Conservation (phyloP, 352 stramenopile species). For the Pythium grandisporangium region DNA sequence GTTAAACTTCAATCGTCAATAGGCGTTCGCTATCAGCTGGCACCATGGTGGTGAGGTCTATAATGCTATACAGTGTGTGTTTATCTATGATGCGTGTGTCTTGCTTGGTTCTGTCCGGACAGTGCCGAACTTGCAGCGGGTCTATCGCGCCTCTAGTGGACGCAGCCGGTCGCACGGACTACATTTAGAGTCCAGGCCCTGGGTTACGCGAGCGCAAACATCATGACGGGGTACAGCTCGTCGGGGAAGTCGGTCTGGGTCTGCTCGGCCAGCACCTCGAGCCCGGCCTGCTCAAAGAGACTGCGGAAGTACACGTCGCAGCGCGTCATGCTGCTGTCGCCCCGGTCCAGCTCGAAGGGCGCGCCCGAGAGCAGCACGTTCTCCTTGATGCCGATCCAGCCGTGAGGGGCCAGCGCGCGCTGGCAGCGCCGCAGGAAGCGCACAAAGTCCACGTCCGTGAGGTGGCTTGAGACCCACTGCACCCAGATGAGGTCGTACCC, state of each 20-base stretch:
- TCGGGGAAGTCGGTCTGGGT: constrained; percentile 90
- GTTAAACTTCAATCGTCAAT: too few relatives aligned
- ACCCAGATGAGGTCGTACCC: constrained; percentile 98
- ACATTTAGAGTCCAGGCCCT: too few relatives aligned
- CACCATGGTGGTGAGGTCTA: too few relatives aligned
- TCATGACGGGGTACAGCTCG: constrained; percentile 94
- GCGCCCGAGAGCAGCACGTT: constrained; percentile 72
- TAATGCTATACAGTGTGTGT: too few relatives aligned
- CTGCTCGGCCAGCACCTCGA: constrained; percentile 76
- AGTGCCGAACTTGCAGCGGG: too few relatives aligned
- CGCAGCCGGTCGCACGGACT: too few relatives aligned
- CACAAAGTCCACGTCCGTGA: constrained; percentile 94
- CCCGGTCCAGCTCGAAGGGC: constrained; percentile 89
- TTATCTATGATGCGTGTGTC: too few relatives aligned
- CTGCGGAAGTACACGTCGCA: constrained; percentile 85
- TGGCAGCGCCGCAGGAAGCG: constrained; percentile 88
- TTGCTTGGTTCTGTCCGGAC: too few relatives aligned
- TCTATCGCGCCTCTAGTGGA: too few relatives aligned
- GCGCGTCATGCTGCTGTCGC: constrained; percentile 92
- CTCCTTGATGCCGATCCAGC: constrained; percentile 84
- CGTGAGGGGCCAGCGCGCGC: constrained; percentile 34
- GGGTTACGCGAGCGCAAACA: constrained; percentile 81
- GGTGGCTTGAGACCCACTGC: constrained; percentile 94
- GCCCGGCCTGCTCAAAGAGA: constrained; percentile 88
- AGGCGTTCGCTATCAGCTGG: too few relatives aligned